Conservation (phyloP, 1,139 yeast genomes). For the Zhuliangozyma blackwelliae region DNA sequence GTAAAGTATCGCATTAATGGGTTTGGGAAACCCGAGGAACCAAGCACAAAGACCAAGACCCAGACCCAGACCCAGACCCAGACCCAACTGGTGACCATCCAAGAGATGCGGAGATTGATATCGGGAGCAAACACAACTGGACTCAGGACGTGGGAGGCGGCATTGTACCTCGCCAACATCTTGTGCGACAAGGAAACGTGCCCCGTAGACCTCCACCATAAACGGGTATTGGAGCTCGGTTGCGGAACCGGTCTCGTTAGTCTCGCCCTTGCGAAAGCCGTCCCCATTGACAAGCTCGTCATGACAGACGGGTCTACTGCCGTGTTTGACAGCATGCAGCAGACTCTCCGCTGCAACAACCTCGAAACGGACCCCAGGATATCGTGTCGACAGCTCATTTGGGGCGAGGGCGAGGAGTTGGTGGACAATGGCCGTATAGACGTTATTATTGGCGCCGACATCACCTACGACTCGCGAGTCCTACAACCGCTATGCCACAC, state of each 20-base stretch:
- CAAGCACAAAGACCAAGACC: too few species aligned
- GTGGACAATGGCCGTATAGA: constrained; percentile 36
- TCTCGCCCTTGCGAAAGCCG: constrained; percentile 41
- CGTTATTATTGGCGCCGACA: constrained; percentile 73
- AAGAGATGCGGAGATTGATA: constrained; percentile 61
- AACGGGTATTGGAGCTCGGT: constrained; percentile 65
- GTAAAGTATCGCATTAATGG: constrained; percentile 42
- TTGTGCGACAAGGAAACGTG: constrained; percentile 18
- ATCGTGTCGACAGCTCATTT: constrained; percentile 36
- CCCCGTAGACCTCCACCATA: constrained; percentile 11
- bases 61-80: too few species aligned
- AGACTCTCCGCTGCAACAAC: constrained; percentile 46
- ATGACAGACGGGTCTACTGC: constrained; percentile 77
- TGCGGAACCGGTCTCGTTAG: constrained; percentile 91
- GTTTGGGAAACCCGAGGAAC: constrained; percentile 4
- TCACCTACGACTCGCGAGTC: constrained; percentile 69
- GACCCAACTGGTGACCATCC: constrained; percentile 32
- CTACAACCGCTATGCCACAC: constrained; percentile 55
- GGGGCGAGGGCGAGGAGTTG: constrained; percentile 41
- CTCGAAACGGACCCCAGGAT: constrained; percentile 9
- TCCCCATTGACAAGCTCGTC: constrained; percentile 27
- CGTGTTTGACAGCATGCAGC: constrained; percentile 49
- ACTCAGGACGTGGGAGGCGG: constrained; percentile 91
- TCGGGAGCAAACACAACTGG: constrained; percentile 85
- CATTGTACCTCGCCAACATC: constrained; percentile 58